These are phyloP conservation scores for Letharia columbiana DNA, from an alignment of 495 filamentous ascomycete species.

Conservation along the genomic window DNA sequence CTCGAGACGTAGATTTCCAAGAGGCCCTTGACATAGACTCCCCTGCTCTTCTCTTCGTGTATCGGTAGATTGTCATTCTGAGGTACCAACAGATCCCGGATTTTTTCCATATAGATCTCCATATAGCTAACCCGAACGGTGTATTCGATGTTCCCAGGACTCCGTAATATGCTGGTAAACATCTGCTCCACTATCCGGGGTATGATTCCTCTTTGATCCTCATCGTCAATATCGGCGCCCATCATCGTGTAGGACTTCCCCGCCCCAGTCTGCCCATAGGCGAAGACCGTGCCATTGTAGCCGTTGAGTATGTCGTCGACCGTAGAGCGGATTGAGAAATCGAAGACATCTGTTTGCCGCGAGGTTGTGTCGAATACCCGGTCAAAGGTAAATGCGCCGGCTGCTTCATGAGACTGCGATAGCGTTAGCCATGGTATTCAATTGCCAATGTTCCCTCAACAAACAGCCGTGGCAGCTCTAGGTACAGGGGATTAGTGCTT, in stretches of 20 bases:
- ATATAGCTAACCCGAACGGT: slow-evolving; percentile 97
- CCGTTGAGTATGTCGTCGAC: slow-evolving; percentile 98
- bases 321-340: slow-evolving; percentile 91
- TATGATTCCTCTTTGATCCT: slow-evolving; percentile 82
- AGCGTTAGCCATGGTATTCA: neutral
- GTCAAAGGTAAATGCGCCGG: slow-evolving; percentile 90
- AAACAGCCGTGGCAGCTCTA: neutral
- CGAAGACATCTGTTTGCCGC: slow-evolving; percentile 82
- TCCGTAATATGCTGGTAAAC: slow-evolving; percentile 85
- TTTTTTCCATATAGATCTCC: slow-evolving; percentile 99
- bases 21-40: slow-evolving; percentile 95
- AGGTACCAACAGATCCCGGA: slow-evolving; percentile 84
- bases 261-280: slow-evolving; percentile 96
- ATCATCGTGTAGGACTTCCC: slow-evolving; percentile 99
- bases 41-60: slow-evolving; percentile 92
- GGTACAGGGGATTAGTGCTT: neutral
- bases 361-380: slow-evolving; percentile 91
- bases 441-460: neutral
- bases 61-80: slow-evolving; percentile 94
- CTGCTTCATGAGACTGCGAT: slow-evolving; percentile 67
- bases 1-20: slow-evolving; percentile 93
- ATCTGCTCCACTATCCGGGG: slow-evolving; percentile 97
- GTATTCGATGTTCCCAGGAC: slow-evolving; percentile 91
- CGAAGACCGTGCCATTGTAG: slow-evolving; percentile 98
- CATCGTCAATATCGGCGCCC: slow-evolving; percentile 92